phyloP scores from a whole-genome alignment of 345 rosid species.

The Ceriops decandra region DNA sequence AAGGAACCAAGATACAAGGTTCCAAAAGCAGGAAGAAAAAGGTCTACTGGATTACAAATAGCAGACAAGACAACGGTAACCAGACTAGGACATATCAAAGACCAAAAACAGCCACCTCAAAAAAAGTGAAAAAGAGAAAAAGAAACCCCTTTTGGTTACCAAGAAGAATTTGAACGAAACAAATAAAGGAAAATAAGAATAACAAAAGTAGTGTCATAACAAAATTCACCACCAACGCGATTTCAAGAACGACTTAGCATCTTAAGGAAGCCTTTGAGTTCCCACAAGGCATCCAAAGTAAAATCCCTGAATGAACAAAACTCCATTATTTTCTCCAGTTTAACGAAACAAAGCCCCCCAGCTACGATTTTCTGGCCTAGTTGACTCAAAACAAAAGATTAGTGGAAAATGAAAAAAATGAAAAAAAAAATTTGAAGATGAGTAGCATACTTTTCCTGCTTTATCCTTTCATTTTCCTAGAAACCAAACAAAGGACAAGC shows the following conservation, averaged over 20 bases:
- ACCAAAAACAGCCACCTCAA: conserved; percentile 4
- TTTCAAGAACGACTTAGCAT: too few species aligned
- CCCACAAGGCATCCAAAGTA: background rate
- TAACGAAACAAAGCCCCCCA: background rate
- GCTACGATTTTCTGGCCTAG: background rate
- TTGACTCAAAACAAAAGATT: background rate
- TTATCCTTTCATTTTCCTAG: background rate
- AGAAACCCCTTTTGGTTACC: too few species aligned
- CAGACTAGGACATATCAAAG: conserved; percentile 12
- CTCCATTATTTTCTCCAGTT: background rate
- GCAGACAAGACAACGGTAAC: conserved; percentile 15
- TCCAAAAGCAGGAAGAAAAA: conserved; percentile 46
- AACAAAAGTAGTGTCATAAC: too few species aligned
- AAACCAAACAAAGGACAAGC: background rate
- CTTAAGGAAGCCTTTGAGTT: background rate
- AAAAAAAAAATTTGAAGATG: background rate
- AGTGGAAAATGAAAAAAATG: background rate
- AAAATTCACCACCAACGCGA: too few species aligned
- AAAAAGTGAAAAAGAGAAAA: background rate
- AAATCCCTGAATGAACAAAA: background rate
- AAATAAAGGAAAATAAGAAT: too few species aligned
- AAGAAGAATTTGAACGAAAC: too few species aligned
- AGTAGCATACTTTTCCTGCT: background rate
- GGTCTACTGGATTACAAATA: conserved; percentile 21
- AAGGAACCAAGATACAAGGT: conserved; percentile 59